These are phyloP conservation scores for Colletotrichum sp. DNA, from an alignment of 2,329 filamentous ascomycete species.

Conservation along the genomic window DNA sequence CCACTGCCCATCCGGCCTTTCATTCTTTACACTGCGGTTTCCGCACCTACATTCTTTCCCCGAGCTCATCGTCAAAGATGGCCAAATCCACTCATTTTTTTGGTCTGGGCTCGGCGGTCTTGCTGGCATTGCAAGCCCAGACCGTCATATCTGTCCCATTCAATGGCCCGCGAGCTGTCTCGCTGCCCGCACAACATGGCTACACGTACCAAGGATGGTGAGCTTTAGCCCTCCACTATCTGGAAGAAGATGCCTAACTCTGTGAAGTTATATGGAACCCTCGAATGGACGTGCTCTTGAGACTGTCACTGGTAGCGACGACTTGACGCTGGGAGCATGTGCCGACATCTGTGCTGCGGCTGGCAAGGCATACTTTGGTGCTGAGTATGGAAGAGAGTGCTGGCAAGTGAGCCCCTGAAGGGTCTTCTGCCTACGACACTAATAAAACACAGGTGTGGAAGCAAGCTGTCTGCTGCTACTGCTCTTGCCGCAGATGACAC, in stretches of 20 bases:
- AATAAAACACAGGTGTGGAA: conserved; percentile 29
- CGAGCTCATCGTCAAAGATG: neutral
- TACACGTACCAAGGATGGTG: conserved; percentile 2
- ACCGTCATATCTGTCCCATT: neutral
- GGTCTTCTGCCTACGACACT: neutral
- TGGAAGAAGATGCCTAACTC: neutral
- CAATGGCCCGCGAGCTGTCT: neutral
- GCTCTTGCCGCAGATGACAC: neutral
- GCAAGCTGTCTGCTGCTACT: conserved; percentile 2
- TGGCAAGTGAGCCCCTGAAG: conserved; percentile 32
- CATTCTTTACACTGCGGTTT: neutral
- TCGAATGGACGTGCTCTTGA: conserved; percentile 32
- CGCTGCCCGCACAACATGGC: neutral
- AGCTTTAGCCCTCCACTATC: neutral
- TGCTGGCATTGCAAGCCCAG: neutral
- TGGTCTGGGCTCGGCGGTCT: neutral
- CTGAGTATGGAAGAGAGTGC: conserved; percentile 42
- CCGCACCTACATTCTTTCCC: neutral
- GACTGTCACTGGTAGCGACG: conserved; percentile 28
- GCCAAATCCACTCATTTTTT: neutral
- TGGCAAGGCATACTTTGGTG: conserved; percentile 33
- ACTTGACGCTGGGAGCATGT: conserved; percentile 38
- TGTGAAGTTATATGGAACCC: conserved; percentile 34
- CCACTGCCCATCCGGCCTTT: too few species aligned
- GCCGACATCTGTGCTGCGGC: conserved; percentile 31